Conservation (phyloP, 2,329 filamentous ascomycete genomes). For the Apiospora rasikravindrae region DNA sequence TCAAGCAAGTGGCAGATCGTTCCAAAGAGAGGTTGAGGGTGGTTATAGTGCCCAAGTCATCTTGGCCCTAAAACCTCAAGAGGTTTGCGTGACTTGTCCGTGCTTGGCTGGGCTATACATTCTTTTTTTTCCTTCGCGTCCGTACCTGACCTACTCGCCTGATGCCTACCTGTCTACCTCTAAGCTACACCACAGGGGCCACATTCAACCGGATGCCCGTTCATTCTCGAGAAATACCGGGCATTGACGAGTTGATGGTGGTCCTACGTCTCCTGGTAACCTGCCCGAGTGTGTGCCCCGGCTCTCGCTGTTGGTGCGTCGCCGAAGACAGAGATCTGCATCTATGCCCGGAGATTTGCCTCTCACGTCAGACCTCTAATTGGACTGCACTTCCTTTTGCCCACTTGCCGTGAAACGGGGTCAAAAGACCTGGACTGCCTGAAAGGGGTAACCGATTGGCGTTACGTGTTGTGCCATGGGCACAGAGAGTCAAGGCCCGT, state of each 20-base stretch:
- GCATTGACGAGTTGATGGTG: neutral
- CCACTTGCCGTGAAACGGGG: constrained; percentile 1
- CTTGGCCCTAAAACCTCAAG: neutral
- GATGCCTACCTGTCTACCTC: neutral
- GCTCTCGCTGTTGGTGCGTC: neutral
- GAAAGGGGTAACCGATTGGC: neutral
- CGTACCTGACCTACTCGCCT: too few relatives aligned
- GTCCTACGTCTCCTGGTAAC: neutral
- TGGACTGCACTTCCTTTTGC: neutral
- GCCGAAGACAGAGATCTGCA: neutral
- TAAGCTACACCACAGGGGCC: neutral
- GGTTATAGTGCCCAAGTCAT: neutral
- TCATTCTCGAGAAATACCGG: too few relatives aligned
- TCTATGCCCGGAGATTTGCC: constrained; percentile 7
- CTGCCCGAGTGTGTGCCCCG: neutral
- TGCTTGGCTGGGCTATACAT: neutral
- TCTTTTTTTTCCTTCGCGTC: neutral
- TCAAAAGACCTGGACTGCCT: neutral
- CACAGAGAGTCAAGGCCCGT: neutral
- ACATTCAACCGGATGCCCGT: neutral
- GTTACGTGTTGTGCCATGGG: neutral
- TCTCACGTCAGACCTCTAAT: constrained; percentile 7
- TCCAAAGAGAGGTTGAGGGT: neutral
- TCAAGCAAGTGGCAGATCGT: neutral
- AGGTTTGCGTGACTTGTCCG: neutral